Conservation (phyloP, 306 rosid genomes). For the Inga leiocalycina region DNA sequence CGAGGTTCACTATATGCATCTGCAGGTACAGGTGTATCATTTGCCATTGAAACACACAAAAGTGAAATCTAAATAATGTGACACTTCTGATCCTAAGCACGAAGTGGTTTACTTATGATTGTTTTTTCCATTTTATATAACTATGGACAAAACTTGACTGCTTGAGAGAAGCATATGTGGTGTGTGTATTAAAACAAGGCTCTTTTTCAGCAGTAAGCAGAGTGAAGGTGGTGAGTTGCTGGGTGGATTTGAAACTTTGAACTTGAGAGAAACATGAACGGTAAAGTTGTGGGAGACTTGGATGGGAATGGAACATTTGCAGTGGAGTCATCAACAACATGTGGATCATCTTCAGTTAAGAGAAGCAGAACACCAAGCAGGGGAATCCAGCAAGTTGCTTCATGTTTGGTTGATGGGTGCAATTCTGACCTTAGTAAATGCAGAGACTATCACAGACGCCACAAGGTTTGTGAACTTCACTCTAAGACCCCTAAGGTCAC, state of each 20-base stretch:
- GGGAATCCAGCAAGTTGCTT: constrained; percentile 21
- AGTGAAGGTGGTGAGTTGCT: not conserved
- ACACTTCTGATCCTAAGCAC: not conserved
- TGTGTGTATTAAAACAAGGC: not conserved
- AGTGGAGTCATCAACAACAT: not conserved
- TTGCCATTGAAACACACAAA: not conserved
- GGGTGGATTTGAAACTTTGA: not conserved
- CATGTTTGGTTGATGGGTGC: constrained; percentile 81
- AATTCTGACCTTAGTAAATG: constrained; percentile 72
- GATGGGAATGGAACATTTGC: not conserved
- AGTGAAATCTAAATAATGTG: not conserved
- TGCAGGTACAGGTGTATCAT: too few relatives aligned
- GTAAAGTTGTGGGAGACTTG: not conserved
- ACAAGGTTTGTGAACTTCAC: constrained; percentile 78
- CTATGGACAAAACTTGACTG: not conserved
- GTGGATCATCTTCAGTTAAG: not conserved
- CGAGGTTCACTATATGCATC: not conserved
- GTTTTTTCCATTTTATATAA: not conserved
- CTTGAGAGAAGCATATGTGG: not conserved
- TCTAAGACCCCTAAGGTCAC: constrained; percentile 78
- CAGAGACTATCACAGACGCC: constrained; percentile 78
- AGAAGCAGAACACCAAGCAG: constrained; percentile 9
- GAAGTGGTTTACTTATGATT: not conserved
- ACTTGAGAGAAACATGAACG: not conserved
- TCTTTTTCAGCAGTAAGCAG: not conserved